Evolutionary conservation across 495 filamentous ascomycete genomes (phyloP).

Genomic region (Immersiella caudata): DNA sequence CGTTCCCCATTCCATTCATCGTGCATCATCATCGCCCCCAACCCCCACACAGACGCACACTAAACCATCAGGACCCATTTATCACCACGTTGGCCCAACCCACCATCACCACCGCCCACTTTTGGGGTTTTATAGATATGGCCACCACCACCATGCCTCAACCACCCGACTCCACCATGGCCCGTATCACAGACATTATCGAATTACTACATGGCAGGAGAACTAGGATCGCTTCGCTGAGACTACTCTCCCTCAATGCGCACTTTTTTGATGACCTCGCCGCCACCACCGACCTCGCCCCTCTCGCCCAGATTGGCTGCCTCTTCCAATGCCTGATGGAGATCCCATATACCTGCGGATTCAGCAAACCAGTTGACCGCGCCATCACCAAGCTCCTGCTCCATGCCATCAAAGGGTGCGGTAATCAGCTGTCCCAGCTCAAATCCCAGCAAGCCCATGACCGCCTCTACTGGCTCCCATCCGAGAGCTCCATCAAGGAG

Average conservation of each 20-base stretch:
- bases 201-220: neutral
- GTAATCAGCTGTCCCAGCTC: neutral
- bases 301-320: neutral
- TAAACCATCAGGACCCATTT: neutral
- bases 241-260: slow-evolving; percentile 2
- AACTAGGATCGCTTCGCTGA: slow-evolving; percentile 11
- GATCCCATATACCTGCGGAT: slow-evolving; percentile 2
- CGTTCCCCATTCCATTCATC: neutral
- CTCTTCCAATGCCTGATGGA: slow-evolving; percentile 9
- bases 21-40: neutral
- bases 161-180: neutral
- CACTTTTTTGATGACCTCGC: slow-evolving; percentile 1
- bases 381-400: slow-evolving; percentile 13
- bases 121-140: neutral
- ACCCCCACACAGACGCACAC: neutral
- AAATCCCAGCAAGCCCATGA: neutral
- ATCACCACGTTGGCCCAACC: neutral
- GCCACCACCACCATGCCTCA: neutral
- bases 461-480: slow-evolving; percentile 3
- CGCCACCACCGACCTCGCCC: neutral
- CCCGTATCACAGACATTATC: neutral
- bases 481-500: slow-evolving; percentile 10
- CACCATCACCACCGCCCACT: neutral
- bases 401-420: slow-evolving; percentile 1
- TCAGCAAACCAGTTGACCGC: slow-evolving; percentile 13